These are phyloP conservation scores for Paramyrothecium sp. DNA, from an alignment of 2,329 filamentous ascomycete genomes.

Conservation along the genomic window DNA sequence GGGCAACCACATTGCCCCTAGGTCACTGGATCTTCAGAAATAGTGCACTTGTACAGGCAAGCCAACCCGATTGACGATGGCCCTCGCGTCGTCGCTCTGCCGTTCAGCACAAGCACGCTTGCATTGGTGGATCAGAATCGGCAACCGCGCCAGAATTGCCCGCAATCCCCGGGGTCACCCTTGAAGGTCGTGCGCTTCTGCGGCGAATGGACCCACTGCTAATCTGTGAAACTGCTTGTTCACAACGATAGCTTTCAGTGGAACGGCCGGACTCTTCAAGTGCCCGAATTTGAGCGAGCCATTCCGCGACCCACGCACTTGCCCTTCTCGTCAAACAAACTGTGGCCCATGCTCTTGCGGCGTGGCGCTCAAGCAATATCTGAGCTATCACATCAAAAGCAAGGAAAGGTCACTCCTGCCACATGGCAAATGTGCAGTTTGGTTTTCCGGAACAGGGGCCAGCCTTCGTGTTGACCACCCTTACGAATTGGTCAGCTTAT, in stretches of 20 bases:
- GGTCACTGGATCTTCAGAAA: conserved; percentile 19
- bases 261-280: not conserved
- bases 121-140: not conserved
- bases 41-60: not conserved
- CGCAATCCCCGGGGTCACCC: not conserved
- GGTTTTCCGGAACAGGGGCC: too few relatives aligned
- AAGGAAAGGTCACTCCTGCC: too few relatives aligned
- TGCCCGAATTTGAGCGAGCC: too few relatives aligned
- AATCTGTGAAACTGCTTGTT: not conserved
- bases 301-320: not conserved
- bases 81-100: not conserved
- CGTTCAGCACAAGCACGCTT: not conserved
- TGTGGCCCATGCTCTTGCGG: not conserved
- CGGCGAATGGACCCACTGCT: not conserved
- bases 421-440: too few relatives aligned
- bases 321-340: not conserved
- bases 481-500: too few relatives aligned
- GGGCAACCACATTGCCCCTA: conserved; percentile 19
- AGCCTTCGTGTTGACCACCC: too few relatives aligned
- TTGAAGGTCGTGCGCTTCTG: not conserved
- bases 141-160: not conserved
- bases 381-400: too few relatives aligned
- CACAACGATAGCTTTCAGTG: not conserved
- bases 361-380: not conserved
- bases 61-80: not conserved